Evolutionary conservation across 2,329 filamentous ascomycete species (phyloP), one percentile per base, ranked within the genome.

Genomic region (Rutstroemia sp.): DNA sequence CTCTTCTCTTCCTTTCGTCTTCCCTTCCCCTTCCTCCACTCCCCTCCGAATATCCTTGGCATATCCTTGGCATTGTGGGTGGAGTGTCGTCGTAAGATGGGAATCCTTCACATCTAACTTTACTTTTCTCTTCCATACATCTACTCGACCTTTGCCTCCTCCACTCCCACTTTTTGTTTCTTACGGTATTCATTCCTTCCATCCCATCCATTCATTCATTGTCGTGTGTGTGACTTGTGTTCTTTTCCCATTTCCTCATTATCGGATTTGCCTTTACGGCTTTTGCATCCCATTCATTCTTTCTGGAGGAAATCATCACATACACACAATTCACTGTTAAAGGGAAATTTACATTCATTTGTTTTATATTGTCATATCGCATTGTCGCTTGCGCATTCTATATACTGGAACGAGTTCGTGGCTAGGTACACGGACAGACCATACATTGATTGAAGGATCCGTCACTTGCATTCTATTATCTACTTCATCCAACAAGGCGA

Each of bases 41-140:
- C 21, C 10, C 39, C 14, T 41, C 44, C 50, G 5, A 5, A 19
- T n/a, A 54, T 12, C 51, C 44, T 54, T 48, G 51, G 51, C 51
- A 19, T n/a, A 54, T 12, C 51, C 44, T 54, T 48, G 51, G 51
- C 51, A 48, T 34, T 19, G 16, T 27, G 34, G 38, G 51, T 54
- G 51, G 51, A 14, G 30, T 21, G 5, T 8, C 6, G 12, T 46
- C 39, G 51, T 53, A 41, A 42, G 25, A 52, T 34, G 19, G 44
- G 27, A 51, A 50, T 50, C 48, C 48, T 50, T 30, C 37, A n/a
- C 50, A 12, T 34, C 25, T 21, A 30, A 39, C 39, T 46, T 21
- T 3, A 17, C 16, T 21, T 12, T 17, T 44, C n/a, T 8, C 19
- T 46, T 21, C 16, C 17, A 25, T 42, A 30, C 23, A 41, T 51